A percentile compares a stretch with the other conserved stretches of the same genome.
These are phyloP conservation scores for Pisolithus albus DNA, from an alignment of 768 basidiomycete species.

Conservation along the genomic window DNA sequence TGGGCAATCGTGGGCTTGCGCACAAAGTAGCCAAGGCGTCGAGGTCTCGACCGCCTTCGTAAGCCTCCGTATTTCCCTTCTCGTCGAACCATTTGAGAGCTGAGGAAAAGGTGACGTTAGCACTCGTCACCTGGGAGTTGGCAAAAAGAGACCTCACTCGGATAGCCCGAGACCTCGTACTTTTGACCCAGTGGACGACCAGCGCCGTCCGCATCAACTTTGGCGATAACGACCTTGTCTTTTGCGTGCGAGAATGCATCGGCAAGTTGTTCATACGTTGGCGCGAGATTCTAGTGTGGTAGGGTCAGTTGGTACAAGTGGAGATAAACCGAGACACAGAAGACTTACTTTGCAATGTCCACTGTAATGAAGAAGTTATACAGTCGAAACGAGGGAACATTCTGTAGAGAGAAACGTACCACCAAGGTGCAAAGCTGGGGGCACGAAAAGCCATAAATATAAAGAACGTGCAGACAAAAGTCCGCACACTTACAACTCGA, in stretches of 20 bases:
- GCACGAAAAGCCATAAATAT: constrained; percentile 1
- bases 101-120: constrained; percentile 23
- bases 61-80: constrained; percentile 58
- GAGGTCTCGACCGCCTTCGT: constrained; percentile 75
- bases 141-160: constrained; percentile 48
- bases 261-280: constrained; percentile 80
- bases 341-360: constrained; percentile 76
- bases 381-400: background rate
- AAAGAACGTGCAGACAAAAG: constrained; percentile 1
- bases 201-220: constrained; percentile 86
- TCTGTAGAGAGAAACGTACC: constrained; percentile 39
- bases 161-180: constrained; percentile 79
- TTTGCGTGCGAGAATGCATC: constrained; percentile 76
- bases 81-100: constrained; percentile 89
- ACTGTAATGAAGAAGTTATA: constrained; percentile 29
- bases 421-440: constrained; percentile 80
- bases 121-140: background rate
- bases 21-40: constrained; percentile 73
- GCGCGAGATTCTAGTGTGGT: constrained; percentile 72
- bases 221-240: constrained; percentile 83
- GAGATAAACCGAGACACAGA: background rate
- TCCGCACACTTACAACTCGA: constrained; percentile 71
- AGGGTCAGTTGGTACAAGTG: background rate
- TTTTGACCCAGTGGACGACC: constrained; percentile 71
- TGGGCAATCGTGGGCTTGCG: constrained; percentile 19